Conservation (phyloP, 768 basidiomycete species). For the Suillus spraguei region DNA sequence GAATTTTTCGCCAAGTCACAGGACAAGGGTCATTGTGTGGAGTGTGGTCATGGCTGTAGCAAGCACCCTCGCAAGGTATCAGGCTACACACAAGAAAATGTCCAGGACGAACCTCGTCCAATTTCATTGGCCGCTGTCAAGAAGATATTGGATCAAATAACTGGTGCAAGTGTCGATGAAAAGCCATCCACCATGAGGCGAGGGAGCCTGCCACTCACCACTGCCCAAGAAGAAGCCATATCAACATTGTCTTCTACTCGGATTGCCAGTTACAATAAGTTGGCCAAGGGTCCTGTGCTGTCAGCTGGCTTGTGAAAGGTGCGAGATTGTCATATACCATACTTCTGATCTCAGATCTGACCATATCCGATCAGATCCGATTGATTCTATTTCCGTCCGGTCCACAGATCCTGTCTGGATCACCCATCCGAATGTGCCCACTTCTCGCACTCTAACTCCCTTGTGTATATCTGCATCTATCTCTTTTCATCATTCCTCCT, state of each 20-base stretch:
- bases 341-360: no score
- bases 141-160: not conserved
- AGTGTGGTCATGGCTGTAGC: not conserved
- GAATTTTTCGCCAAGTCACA: not conserved
- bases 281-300: slow-evolving; percentile 1
- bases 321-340: no score
- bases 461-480: no score
- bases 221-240: not conserved
- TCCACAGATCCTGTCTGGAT: no score
- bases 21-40: not conserved
- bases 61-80: not conserved
- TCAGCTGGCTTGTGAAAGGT: slow-evolving; percentile 2
- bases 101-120: not conserved
- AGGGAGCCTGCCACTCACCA: not conserved
- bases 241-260: not conserved
- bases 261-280: not conserved
- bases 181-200: not conserved
- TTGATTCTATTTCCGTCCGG: no score
- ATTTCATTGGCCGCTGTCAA: not conserved
- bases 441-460: no score
- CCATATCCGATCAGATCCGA: no score
- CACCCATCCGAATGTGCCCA: no score
- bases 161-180: not conserved
- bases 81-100: not conserved
- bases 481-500: no score